phyloP scores from a whole-genome alignment of 345 rosid genomes.

The Passiflora organensis region DNA sequence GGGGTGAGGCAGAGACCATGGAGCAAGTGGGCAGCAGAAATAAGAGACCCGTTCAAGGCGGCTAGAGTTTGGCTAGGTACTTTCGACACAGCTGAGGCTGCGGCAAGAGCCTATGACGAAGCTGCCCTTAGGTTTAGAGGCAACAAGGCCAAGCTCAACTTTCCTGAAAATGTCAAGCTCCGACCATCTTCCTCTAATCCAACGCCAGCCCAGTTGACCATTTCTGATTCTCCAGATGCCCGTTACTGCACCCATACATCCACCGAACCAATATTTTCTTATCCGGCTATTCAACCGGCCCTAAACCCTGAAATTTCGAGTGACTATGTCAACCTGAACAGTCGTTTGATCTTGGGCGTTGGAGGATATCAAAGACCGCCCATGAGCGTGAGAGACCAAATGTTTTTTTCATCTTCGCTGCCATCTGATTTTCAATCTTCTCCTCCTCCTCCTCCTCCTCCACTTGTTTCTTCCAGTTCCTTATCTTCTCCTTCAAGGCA shows the following conservation, averaged over 20 bases:
- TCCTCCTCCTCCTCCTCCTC: background rate
- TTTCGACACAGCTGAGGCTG: constrained; percentile 78
- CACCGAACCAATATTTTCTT: constrained; percentile 17
- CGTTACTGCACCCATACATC: constrained; percentile 34
- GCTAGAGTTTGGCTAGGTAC: constrained; percentile 94
- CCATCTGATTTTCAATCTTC: constrained; percentile 24
- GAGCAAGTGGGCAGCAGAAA: constrained; percentile 99
- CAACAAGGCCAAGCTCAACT: constrained; percentile 90
- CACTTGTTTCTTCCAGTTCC: background rate
- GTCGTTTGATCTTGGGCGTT: constrained; percentile 11
- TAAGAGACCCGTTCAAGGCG: constrained; percentile 82
- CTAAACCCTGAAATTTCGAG: too few relatives aligned
- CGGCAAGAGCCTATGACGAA: constrained; percentile 83
- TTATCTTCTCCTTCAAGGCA: constrained; percentile 20
- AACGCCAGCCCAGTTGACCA: constrained; percentile 20
- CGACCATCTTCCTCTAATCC: constrained; percentile 25
- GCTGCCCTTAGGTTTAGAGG: constrained; percentile 86
- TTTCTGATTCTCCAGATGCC: constrained; percentile 33
- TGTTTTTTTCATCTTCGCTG: constrained; percentile 30
- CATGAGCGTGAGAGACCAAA: constrained; percentile 34
- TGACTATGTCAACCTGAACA: constrained; percentile 7
- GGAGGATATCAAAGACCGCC: constrained; percentile 17
- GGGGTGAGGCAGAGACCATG: constrained; percentile 93
- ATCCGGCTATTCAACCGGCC: constrained; percentile 8
- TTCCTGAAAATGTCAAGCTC: constrained; percentile 89